Evolutionary conservation across 371 early-diverging fungal species (phyloP), one percentile per base, ranked within the genome.

Genomic region (Thermomucor indicae-seudaticae): DNA sequence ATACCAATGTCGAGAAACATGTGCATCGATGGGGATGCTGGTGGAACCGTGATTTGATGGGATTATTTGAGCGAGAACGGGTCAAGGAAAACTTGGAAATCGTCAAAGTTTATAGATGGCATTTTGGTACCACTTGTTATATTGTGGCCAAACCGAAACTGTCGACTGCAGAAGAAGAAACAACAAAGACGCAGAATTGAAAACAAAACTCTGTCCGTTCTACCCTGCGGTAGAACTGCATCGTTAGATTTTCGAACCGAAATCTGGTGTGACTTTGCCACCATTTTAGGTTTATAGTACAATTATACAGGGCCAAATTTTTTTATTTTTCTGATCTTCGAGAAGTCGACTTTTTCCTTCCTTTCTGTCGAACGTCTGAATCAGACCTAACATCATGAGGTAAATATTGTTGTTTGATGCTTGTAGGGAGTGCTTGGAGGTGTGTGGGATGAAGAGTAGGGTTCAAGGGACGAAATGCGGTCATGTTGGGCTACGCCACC

Each of bases 1-100:
- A 90, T 34, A 84, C 77, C 49, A 77, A 80, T 46, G 78, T 89
- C 6, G 73, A 72, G 30, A 76, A 70, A 20, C 93, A 92, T 67
- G 89, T 87, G 8, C 57, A 70, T 43, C 73, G 76, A 55, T 93
- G 91, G 86, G 93, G 92, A 0, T 93, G 93, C 53, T 90, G 89
- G 81, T 93, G 86, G 86, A 91, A 93, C 51, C 58, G 92, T n/a
- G 89, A 90, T 57, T 76, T 93, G 48, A 79, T 79, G 55, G 62
- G 55, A n/a, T 38, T 88, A 30, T 76, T 86, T 46, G 59, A 80
- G 27, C 57, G 64, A 24, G 72, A 79, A 27, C 35, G 72, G 25
- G 77, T 80, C 3, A 61, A 66, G 45, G 72, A 83, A 40, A 82
- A 83, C 6, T 27, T 91, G 19, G 70, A 81, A 30, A 66, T 90